These are phyloP conservation scores for Trichoderma koningiopsis DNA, from an alignment of 2,329 filamentous ascomycete species.

Conservation along the genomic window DNA sequence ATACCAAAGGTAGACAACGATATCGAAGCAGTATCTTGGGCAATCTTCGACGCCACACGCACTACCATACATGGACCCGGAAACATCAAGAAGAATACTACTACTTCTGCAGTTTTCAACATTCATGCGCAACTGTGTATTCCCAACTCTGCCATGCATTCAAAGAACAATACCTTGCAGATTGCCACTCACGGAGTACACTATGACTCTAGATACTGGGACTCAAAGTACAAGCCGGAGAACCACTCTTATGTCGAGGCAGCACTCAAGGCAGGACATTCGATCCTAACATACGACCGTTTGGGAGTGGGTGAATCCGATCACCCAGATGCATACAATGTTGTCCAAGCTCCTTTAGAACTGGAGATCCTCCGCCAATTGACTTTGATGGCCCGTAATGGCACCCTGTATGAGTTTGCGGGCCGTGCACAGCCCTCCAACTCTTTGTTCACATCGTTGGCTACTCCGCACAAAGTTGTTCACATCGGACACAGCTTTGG, in stretches of 20 bases:
- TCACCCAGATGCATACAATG: constrained; percentile 10
- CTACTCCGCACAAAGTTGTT: constrained; percentile 3
- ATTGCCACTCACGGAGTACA: constrained; percentile 20
- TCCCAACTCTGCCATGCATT: not conserved
- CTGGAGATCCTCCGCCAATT: constrained; percentile 17
- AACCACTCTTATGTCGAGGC: constrained; percentile 20
- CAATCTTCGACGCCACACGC: constrained; percentile 13
- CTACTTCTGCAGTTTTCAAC: constrained; percentile 6
- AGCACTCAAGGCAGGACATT: constrained; percentile 11
- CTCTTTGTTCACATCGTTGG: not conserved
- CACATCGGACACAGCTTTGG: constrained; percentile 22
- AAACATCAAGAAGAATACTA: constrained; percentile 19
- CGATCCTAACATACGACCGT: constrained; percentile 14
- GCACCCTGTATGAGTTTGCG: constrained; percentile 17
- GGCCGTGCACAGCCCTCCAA: not conserved
- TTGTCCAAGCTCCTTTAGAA: constrained; percentile 16
- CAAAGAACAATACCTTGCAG: constrained; percentile 3
- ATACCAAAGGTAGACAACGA: constrained; percentile 20
- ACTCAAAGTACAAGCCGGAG: constrained; percentile 18
- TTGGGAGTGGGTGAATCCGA: constrained; percentile 16
- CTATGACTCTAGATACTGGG: constrained; percentile 21
- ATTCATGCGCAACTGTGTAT: constrained; percentile 14
- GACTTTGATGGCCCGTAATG: constrained; percentile 19
- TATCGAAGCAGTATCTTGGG: constrained; percentile 15
- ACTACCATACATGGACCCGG: not conserved